A percentile compares a stretch with the other conserved stretches of the same genome.
Evolutionary conservation across 495 filamentous ascomycete species (phyloP).

Genomic region (Physcia stellaris): DNA sequence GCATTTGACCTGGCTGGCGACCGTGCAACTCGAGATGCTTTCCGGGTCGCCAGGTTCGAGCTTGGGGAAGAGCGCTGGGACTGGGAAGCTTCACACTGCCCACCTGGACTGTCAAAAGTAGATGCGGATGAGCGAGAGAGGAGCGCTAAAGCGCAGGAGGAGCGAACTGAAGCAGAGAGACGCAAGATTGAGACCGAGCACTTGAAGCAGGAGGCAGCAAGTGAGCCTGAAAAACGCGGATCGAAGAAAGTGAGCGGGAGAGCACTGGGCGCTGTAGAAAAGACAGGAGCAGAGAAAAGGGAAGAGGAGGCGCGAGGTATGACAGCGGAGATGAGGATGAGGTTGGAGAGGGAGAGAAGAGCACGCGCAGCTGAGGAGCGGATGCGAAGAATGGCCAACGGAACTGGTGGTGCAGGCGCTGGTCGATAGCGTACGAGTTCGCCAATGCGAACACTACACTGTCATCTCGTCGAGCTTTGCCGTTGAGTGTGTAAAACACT

Average conservation of each 20-base stretch:
- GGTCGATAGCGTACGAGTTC: no score
- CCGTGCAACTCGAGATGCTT: slow-evolving; percentile 75
- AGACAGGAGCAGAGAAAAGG: slow-evolving; percentile 59
- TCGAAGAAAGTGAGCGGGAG: slow-evolving; percentile 29
- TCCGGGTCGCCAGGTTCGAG: slow-evolving; percentile 72
- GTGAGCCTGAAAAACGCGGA: slow-evolving; percentile 29
- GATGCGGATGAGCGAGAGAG: slow-evolving; percentile 53
- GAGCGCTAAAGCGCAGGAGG: slow-evolving; percentile 43
- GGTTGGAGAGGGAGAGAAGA: slow-evolving; percentile 66
- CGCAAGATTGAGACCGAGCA: slow-evolving; percentile 49
- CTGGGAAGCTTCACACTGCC: slow-evolving; percentile 65
- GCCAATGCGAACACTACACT: no score
- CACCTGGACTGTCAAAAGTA: slow-evolving; percentile 47
- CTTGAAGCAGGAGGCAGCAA: slow-evolving; percentile 48
- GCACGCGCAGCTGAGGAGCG: slow-evolving; percentile 82
- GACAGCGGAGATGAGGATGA: slow-evolving; percentile 70
- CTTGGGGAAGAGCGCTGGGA: slow-evolving; percentile 56
- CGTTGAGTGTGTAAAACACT: no score
- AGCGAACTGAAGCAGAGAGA: slow-evolving; percentile 42
- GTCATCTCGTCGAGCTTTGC: no score
- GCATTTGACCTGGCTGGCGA: slow-evolving; percentile 83
- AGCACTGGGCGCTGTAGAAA: slow-evolving; percentile 39
- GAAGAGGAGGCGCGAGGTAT: slow-evolving; percentile 73
- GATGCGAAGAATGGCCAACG: slow-evolving; percentile 47
- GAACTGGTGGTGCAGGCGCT: slow-evolving; percentile 5